Evolutionary conservation across 2,329 filamentous ascomycete genomes (phyloP), one percentile per base, ranked within the genome.

Genomic region (Pseudocercospora fuligena): DNA sequence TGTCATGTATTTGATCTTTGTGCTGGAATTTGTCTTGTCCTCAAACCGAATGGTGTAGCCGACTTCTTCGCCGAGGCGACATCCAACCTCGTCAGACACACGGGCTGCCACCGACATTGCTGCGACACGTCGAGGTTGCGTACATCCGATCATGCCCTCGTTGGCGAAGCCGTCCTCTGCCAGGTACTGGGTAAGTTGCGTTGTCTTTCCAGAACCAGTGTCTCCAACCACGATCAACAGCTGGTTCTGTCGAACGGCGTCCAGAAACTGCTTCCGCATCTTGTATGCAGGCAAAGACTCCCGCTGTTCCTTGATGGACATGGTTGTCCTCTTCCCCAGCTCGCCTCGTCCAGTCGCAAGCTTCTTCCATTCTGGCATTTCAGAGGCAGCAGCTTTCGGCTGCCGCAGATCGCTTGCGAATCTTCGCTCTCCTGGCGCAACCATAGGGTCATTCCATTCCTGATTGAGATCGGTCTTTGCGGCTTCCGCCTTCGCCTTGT

Each of bases 1-100:
- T 16, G 95, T 99, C 94, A 99, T 97, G 82, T 99, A 99, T 82
- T 99, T 99, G 83, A 99, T 97, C 76, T 90, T 92, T 1, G 95
- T 99, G 19, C 90, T 86, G 1, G 92, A 89, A 70, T 90, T 92
- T 0, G 94, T 97, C 77, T 90, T 92, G 80, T 99, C 95, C 76
- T 99, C 95, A 77, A 99, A 99, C 78, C 95, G 92, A 76, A 99
- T 97, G 7, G 92, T 97, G 78, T 99, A 99, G 63, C 95, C 95
- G 69, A 99, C 94, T 78, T 97, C 94, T 64, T 94, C 89, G 36
- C 95, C 95, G 12, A 98, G 86, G 70, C 90, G 87, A 73, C 94
- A 97, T 16, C 95, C 94, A 66, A 98, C 93, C 81, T 99, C 95
- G 77, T 98, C 93, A 0, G 94, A 89, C 3, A 99, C 95, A 87